These are phyloP conservation scores for Pyricularia pennisetigena DNA, from an alignment of 2,329 filamentous ascomycete species.

Conservation along the genomic window DNA sequence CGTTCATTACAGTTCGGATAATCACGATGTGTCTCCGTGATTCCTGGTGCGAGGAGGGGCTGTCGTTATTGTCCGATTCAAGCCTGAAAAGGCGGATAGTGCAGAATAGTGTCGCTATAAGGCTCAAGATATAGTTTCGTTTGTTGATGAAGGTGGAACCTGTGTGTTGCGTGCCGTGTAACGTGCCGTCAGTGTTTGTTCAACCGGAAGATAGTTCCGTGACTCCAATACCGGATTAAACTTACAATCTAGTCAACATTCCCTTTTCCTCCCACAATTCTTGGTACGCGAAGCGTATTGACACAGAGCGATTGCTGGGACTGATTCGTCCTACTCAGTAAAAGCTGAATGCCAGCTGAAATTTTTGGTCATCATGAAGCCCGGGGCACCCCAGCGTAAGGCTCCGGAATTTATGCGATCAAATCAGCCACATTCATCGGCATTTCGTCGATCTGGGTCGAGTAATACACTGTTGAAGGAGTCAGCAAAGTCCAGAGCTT, in stretches of 20 bases:
- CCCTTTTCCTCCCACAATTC: slow-evolving; percentile 11
- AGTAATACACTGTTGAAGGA: slow-evolving; percentile 54
- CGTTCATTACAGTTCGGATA: background rate
- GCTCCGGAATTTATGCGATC: slow-evolving; percentile 18
- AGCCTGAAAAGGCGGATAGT: background rate
- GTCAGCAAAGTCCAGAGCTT: background rate
- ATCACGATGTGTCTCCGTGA: background rate
- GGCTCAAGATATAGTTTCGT: background rate
- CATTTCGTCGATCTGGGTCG: slow-evolving; percentile 97
- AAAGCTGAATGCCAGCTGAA: background rate
- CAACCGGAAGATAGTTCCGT: background rate
- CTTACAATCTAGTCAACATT: slow-evolving; percentile 7
- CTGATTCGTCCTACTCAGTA: background rate
- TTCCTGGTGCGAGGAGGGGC: background rate
- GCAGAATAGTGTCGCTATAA: background rate
- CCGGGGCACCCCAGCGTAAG: background rate
- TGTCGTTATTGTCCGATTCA: background rate
- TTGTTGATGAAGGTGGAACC: background rate
- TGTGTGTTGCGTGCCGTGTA: background rate
- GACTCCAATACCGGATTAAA: background rate
- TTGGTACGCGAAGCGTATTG: background rate
- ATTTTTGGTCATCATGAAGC: background rate
- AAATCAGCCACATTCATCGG: slow-evolving; percentile 81
- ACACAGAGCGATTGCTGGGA: background rate
- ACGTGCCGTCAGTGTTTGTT: background rate